Conservation (phyloP, 2,329 filamentous ascomycete genomes). For the Tolypocladium ovalisporum region DNA sequence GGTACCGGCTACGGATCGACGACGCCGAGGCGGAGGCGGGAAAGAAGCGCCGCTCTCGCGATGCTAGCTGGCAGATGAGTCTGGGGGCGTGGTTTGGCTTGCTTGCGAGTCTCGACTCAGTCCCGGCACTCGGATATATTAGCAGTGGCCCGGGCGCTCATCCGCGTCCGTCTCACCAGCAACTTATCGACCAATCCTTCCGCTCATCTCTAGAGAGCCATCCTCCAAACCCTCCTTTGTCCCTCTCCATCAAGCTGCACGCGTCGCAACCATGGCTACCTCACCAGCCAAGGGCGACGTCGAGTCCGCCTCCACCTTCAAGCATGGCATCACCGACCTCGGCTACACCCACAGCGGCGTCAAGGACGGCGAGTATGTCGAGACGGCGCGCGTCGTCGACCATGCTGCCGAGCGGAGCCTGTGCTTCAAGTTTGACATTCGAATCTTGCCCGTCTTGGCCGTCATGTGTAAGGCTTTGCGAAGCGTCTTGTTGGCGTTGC, state of each 20-base stretch:
- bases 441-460: conserved; percentile 41
- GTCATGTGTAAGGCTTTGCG: conserved; percentile 32
- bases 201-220: not conserved
- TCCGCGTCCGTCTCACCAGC: not conserved
- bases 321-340: conserved; percentile 3
- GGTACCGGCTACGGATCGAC: not conserved
- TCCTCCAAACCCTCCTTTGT: not conserved
- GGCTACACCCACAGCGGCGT: conserved; percentile 5
- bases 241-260: not conserved
- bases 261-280: not conserved
- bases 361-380: conserved; percentile 6
- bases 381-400: conserved; percentile 19
- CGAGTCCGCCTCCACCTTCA: conserved; percentile 2
- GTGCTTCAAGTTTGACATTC: conserved; percentile 43
- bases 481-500: not conserved
- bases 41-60: not conserved
- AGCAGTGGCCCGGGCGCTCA: not conserved
- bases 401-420: conserved; percentile 37
- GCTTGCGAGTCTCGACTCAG: not conserved
- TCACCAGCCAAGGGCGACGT: not conserved
- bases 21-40: not conserved
- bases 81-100: not conserved
- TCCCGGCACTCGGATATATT: not conserved
- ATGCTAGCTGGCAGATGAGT: not conserved
- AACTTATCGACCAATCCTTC: no score